Evolutionary conservation across 768 basidiomycete genomes (phyloP).

Genomic region (Boletus pseudo-olivaceus): DNA sequence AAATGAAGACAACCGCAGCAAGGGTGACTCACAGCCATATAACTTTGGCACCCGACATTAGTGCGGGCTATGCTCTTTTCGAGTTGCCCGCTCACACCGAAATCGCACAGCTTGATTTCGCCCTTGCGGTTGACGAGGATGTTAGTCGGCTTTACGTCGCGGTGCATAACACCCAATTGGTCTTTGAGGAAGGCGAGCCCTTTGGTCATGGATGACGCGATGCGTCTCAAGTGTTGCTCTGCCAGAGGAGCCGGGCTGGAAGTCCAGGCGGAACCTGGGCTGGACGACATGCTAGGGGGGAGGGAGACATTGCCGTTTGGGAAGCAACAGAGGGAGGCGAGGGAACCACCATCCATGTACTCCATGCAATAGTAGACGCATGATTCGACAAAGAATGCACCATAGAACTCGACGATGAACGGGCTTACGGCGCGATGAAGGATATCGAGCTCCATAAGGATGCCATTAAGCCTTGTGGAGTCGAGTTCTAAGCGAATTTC

Average conservation of each 20-base stretch:
- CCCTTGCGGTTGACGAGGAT: slow-evolving; percentile 88
- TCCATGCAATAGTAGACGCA: slow-evolving; percentile 99
- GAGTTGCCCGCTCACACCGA: slow-evolving; percentile 97
- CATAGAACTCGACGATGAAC: slow-evolving; percentile 97
- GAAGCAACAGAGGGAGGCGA: slow-evolving; percentile 70
- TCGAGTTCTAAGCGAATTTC: slow-evolving; percentile 98
- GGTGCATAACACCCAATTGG: slow-evolving; percentile 81
- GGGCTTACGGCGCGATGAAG: slow-evolving; percentile 90
- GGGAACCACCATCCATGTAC: slow-evolving; percentile 97
- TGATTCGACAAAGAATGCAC: slow-evolving; percentile 99
- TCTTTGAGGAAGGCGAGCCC: slow-evolving; percentile 97
- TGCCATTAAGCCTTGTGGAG: slow-evolving; percentile 87
- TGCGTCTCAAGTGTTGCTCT: slow-evolving; percentile 80
- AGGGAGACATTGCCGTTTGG: slow-evolving; percentile 36
- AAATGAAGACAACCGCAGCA: not conserved
- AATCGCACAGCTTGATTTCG: slow-evolving; percentile 93
- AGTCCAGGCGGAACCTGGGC: slow-evolving; percentile 33
- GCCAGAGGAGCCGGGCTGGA: slow-evolving; percentile 41
- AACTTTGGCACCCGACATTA: slow-evolving; percentile 97
- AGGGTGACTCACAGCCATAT: slow-evolving; percentile 82
- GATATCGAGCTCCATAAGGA: slow-evolving; percentile 98
- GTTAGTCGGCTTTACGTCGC: slow-evolving; percentile 92
- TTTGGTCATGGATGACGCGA: slow-evolving; percentile 77
- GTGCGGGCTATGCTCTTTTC: slow-evolving; percentile 96
- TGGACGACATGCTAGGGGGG: slow-evolving; percentile 31